phyloP scores from a whole-genome alignment of 148 eudicot species.

The Camellia japonica region DNA sequence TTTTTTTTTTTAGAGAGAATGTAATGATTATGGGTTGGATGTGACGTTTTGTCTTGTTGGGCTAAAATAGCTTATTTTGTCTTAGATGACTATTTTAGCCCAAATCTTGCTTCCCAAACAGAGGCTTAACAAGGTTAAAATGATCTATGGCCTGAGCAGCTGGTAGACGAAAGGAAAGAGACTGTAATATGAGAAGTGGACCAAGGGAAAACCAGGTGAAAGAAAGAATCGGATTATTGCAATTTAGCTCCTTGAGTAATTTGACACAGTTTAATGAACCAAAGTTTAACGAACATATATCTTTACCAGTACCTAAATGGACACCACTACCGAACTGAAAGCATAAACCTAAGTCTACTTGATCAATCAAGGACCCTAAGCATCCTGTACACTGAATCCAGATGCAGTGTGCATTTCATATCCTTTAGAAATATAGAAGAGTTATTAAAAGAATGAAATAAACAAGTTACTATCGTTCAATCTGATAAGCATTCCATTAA shows the following conservation, averaged over 20 bases:
- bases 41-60: too few relatives aligned
- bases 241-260: not conserved
- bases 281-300: not conserved
- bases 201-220: not conserved
- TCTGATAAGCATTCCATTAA: not conserved
- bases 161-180: not conserved
- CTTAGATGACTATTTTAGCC: too few relatives aligned
- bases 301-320: not conserved
- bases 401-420: not conserved
- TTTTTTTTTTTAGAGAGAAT: too few relatives aligned
- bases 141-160: not conserved
- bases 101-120: too few relatives aligned
- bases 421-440: not conserved
- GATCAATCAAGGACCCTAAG: not conserved
- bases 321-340: too few relatives aligned
- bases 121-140: not conserved
- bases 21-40: too few relatives aligned
- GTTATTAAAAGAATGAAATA: too few relatives aligned
- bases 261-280: not conserved
- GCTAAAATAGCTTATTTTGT: too few relatives aligned
- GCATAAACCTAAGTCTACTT: not conserved
- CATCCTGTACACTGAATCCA: not conserved
- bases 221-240: not conserved
- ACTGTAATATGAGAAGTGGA: not conserved
- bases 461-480: constrained; percentile 3